A percentile compares a stretch with the other conserved stretches of the same genome.
Evolutionary conservation across 2,329 filamentous ascomycete genomes (phyloP).

Genomic region (Helotiales sp.): DNA sequence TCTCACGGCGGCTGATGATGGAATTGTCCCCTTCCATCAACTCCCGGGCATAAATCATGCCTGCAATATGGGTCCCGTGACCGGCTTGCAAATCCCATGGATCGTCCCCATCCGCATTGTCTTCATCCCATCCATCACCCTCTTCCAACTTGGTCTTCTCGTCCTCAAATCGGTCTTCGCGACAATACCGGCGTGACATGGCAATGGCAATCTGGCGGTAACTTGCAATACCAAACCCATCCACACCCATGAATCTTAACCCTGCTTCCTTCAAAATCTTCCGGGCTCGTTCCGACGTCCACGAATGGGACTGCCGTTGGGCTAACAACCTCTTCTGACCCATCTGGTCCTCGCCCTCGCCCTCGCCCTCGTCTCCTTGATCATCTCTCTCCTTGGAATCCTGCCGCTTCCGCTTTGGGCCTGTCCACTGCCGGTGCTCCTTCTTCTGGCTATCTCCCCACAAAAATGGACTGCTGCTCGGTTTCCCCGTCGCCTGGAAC

Average conservation of each 20-base stretch:
- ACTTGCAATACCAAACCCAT: slow-evolving; percentile 25
- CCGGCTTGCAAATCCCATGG: not conserved
- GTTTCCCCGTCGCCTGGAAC: no score
- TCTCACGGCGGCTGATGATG: not conserved
- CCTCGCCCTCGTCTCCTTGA: not conserved
- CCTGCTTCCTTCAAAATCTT: not conserved
- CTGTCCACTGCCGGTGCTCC: slow-evolving; percentile 22
- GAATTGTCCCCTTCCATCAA: no score
- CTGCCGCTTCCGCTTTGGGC: slow-evolving; percentile 13
- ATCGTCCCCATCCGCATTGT: not conserved
- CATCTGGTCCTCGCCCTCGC: not conserved
- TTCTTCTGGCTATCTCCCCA: slow-evolving; percentile 6
- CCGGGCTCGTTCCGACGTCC: not conserved
- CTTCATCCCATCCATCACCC: not conserved
- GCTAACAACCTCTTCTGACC: not conserved
- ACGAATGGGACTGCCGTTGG: not conserved
- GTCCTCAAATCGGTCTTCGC: not conserved
- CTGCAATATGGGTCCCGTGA: not conserved
- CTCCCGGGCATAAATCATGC: no score
- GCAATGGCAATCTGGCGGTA: slow-evolving; percentile 19
- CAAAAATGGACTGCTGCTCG: not conserved
- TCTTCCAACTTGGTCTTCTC: not conserved
- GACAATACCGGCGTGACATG: not conserved
- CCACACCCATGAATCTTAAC: not conserved
- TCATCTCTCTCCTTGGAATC: not conserved